Base-by-base conservation (phyloP, 805 yeast genomes). In the Tetrapisispora taiwanensis region DNA sequence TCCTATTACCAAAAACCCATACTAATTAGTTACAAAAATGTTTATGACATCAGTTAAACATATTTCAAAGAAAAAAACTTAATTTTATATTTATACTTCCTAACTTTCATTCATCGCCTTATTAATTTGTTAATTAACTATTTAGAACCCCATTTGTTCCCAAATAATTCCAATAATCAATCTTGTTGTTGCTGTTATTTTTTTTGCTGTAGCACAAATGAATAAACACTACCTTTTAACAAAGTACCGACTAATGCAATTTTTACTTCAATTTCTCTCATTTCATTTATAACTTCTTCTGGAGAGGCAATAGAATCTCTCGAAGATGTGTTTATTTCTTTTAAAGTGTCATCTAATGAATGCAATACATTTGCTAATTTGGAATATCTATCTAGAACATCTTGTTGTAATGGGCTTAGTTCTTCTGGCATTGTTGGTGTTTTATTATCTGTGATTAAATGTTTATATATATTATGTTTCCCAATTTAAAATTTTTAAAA, bases 211-310 rank as follows among this genome's bases (percentile, higher is more conserved):
- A 78, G 56, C 45, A 78, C 74, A 42, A 81, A 64, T 15, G 81
- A 74, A 55, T 82, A 82, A 4, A 82, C 85, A 3, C 87, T 81
- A 4, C 84, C 81, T 50, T 80, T 78, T 60, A 82, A 72, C 36
- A 79, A 59, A 1, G 87, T 81, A 41, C 78, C 78, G 4, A 82
- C 81, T 42, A 81, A 60, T 1, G 81, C 80, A 12, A 78, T 68
- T 50, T 80, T 80, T 48, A 75, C 69, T 52, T 82, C 89, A 42
- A 82, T 69, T 20, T 69, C 73, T 26, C 86, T 68, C 50, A 81
- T 59, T 48, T 75, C 74, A 30, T 73, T 76, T 20, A 72, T 51
- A 18, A 74, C 60, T 39, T 69, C 68, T 14, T 62, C 65, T 13
- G 59, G 59, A 14, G 57, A 52, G 17, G 47, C 52, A 14, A 41